Percentiles rank a stretch among this genome's conserved stretches.
Evolutionary conservation across 345 rosid species (phyloP).

Genomic region (Combretum micranthum): DNA sequence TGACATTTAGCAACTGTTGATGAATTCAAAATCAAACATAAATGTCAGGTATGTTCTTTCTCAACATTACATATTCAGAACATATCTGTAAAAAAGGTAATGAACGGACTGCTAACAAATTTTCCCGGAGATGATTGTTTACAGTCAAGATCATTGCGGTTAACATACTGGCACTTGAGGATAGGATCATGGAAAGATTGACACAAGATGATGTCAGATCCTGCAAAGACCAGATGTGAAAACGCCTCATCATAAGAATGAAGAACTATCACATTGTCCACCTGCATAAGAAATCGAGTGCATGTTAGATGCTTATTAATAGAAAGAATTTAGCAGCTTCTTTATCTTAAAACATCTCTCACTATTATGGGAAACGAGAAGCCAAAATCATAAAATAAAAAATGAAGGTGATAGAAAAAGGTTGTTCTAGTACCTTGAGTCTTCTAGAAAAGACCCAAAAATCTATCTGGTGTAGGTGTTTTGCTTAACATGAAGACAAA

Average conservation of each 20-base stretch:
- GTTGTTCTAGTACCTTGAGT: slow-evolving; percentile 30
- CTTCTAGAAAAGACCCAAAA: slow-evolving; percentile 31
- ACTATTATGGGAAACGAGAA: no score
- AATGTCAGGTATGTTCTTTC: no score
- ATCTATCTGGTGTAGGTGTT: slow-evolving; percentile 18
- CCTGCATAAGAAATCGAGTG: slow-evolving; percentile 21
- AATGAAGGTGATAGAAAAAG: slow-evolving; percentile 4
- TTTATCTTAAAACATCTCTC: no score
- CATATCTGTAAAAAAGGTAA: no score
- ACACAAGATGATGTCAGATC: slow-evolving; percentile 60
- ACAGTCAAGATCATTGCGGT: neutral
- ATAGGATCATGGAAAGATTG: slow-evolving; percentile 45
- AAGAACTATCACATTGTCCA: slow-evolving; percentile 34
- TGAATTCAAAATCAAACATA: no score
- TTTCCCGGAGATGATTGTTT: neutral
- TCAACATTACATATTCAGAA: no score
- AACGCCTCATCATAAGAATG: slow-evolving; percentile 33
- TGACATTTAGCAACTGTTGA: no score
- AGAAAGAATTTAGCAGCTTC: no score
- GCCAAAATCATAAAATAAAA: no score
- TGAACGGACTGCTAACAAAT: no score
- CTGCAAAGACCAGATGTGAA: slow-evolving; percentile 49
- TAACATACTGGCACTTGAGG: slow-evolving; percentile 55
- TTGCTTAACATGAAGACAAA: slow-evolving; percentile 42
- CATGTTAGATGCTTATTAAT: no score